Evolutionary conservation across 345 rosid species (phyloP), one percentile per base, ranked within the genome.

Genomic region (Acer yangbiense): DNA sequence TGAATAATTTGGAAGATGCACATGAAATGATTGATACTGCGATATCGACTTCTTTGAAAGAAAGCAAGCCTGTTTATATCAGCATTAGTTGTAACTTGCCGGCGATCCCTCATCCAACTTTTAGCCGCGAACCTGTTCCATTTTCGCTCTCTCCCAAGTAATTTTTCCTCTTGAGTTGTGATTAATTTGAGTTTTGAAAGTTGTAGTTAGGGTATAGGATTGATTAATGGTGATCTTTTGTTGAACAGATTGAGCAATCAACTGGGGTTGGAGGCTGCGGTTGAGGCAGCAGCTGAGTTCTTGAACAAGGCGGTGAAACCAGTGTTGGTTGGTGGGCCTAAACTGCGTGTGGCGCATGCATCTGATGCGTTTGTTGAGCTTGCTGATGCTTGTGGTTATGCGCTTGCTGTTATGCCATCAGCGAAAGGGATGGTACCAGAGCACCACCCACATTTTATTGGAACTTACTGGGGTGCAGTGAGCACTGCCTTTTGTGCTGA

Each of bases 401-500:
- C 97, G 0, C 63, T 89, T 14, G 86, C 95, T 0, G 90, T 89
- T 76, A 88, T 92, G 97, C 97, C 97, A 20, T 88, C 97, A 0
- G 95, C 87, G 1, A 92, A 92, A 67, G 97, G 97, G 46, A 80
- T 87, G 3, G 86, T 92, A 10, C 93, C 97, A 0, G 97, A 92
- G 85, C 83, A 86, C 64, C 97, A 92, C 71, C 87, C 93, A 7
- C 97, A 80, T 82, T 92, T 90, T 85, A 79, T 90, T 21, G 97
- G 97, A 52, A 92, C 97, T 10, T 92, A 88, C 41, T 92, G 95
- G 95, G 97, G 97, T 32, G 95, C 92, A 4, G 91, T 91, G 76
- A 91, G 95, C 81, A 87, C 95, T 25, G 83, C 93, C 0, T 92
- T 92, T 75, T 91, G 97, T 73, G 87, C 93, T 20, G 95, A 92